These are phyloP conservation scores for Globisporangium splendens DNA, from an alignment of 352 stramenopile species.

Conservation along the genomic window DNA sequence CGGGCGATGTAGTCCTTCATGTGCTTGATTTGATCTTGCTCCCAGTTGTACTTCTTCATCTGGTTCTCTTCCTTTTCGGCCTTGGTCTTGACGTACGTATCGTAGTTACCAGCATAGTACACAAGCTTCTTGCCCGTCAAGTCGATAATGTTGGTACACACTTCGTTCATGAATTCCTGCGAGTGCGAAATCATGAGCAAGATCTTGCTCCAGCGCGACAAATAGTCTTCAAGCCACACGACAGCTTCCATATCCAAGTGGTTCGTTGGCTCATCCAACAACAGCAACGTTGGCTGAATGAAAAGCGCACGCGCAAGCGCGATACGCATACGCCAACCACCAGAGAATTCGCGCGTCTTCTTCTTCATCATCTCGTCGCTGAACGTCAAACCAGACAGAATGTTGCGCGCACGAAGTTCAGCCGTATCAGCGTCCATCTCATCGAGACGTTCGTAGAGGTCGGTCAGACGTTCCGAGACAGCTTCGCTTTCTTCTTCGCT, in stretches of 20 bases:
- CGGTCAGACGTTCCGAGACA: slow-evolving; percentile 91
- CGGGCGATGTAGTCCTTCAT: slow-evolving; percentile 99
- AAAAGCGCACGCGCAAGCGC: slow-evolving; percentile 96
- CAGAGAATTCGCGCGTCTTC: slow-evolving; percentile 92
- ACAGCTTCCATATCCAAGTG: slow-evolving; percentile 97
- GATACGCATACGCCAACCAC: slow-evolving; percentile 97
- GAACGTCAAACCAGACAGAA: slow-evolving; percentile 96
- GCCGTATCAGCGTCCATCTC: slow-evolving; percentile 93
- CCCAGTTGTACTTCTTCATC: slow-evolving; percentile 97
- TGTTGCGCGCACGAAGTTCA: slow-evolving; percentile 90
- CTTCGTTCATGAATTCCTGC: slow-evolving; percentile 98
- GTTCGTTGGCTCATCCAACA: slow-evolving; percentile 96
- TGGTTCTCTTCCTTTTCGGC: slow-evolving; percentile 98
- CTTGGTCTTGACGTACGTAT: slow-evolving; percentile 96
- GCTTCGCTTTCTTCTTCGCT: slow-evolving; percentile 80
- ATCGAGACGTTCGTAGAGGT: slow-evolving; percentile 95
- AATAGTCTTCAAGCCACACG: slow-evolving; percentile 98
- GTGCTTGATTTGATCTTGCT: slow-evolving; percentile 97
- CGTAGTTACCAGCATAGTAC: slow-evolving; percentile 99
- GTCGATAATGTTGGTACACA: slow-evolving; percentile 98
- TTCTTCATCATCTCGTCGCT: slow-evolving; percentile 94
- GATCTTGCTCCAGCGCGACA: slow-evolving; percentile 97
- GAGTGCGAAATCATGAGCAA: slow-evolving; percentile 97
- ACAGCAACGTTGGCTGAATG: slow-evolving; percentile 93
- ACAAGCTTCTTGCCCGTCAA: slow-evolving; percentile 93